These are phyloP conservation scores for Parascedosporium putredinis DNA, from an alignment of 2,329 filamentous ascomycete species.

Conservation along the genomic window DNA sequence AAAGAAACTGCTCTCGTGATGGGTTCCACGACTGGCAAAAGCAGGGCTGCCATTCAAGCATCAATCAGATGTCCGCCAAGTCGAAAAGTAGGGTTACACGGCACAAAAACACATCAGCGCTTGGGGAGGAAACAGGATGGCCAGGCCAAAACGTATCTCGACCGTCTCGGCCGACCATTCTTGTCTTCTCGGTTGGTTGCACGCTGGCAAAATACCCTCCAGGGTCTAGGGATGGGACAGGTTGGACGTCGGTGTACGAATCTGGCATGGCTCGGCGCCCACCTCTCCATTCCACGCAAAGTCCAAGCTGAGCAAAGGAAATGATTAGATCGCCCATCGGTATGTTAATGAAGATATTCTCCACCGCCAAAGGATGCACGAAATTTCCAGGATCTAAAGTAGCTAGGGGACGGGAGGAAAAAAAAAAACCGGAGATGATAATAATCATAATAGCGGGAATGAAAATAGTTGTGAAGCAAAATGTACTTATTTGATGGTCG, in stretches of 20 bases:
- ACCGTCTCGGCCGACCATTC: too few relatives aligned
- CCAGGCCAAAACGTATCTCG: too few relatives aligned
- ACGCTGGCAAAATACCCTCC: background rate
- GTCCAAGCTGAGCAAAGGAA: background rate
- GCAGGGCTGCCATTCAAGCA: background rate
- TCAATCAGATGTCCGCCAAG: background rate
- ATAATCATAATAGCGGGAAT: background rate
- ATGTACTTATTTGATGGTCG: too few relatives aligned
- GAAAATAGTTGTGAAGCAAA: background rate
- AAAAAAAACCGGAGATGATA: background rate
- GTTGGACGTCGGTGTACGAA: background rate
- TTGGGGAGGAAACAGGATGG: too few relatives aligned
- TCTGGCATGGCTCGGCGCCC: background rate
- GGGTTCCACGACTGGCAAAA: background rate
- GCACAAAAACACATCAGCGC: background rate
- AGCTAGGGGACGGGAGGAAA: too few relatives aligned
- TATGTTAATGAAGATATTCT: background rate
- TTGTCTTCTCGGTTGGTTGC: background rate
- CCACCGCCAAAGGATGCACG: background rate
- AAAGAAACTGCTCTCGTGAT: constrained; percentile 1
- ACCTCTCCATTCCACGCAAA: background rate
- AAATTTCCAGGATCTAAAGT: background rate
- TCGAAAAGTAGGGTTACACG: constrained; percentile 1
- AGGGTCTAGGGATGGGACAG: background rate
- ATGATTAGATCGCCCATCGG: background rate